phyloP scores from a whole-genome alignment of 2,329 filamentous ascomycete species.

The Tricladium varicosporioides region DNA sequence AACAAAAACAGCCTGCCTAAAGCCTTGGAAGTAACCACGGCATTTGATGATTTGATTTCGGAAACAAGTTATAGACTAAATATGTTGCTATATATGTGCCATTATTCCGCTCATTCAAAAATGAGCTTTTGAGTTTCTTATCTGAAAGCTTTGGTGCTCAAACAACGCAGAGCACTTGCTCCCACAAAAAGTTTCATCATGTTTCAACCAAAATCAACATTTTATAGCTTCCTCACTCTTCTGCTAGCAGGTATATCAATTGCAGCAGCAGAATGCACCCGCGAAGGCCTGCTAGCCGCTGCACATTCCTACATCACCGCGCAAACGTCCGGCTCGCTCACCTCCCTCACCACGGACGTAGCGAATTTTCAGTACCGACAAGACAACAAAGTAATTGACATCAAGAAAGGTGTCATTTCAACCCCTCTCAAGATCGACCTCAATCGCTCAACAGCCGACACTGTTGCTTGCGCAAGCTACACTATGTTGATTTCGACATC shows the following conservation, averaged over 20 bases:
- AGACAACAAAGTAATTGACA: constrained; percentile 11
- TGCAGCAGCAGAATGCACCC: constrained; percentile 10
- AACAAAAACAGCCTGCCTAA: neutral
- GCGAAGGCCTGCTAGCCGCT: constrained; percentile 6
- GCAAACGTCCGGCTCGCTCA: constrained; percentile 4
- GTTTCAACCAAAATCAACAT: too few relatives aligned
- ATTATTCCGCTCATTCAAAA: neutral
- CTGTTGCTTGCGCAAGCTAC: constrained; percentile 12
- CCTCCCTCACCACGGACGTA: neutral
- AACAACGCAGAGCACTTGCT: too few relatives aligned
- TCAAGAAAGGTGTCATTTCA: constrained; percentile 6
- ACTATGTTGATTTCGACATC: constrained; percentile 12
- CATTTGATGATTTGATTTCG: neutral
- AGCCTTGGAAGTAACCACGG: neutral
- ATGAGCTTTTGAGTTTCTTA: too few relatives aligned
- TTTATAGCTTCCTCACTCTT: too few relatives aligned
- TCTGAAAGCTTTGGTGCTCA: too few relatives aligned
- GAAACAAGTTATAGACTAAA: neutral
- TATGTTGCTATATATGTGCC: neutral
- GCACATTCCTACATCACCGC: constrained; percentile 9
- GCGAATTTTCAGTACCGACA: constrained; percentile 14
- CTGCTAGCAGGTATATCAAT: neutral
- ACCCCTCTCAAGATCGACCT: constrained; percentile 8
- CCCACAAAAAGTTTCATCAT: neutral
- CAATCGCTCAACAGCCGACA: constrained; percentile 13